Evolutionary conservation across 2,329 filamentous ascomycete genomes (phyloP).

Genomic region (Berkeleyomyces basicola): DNA sequence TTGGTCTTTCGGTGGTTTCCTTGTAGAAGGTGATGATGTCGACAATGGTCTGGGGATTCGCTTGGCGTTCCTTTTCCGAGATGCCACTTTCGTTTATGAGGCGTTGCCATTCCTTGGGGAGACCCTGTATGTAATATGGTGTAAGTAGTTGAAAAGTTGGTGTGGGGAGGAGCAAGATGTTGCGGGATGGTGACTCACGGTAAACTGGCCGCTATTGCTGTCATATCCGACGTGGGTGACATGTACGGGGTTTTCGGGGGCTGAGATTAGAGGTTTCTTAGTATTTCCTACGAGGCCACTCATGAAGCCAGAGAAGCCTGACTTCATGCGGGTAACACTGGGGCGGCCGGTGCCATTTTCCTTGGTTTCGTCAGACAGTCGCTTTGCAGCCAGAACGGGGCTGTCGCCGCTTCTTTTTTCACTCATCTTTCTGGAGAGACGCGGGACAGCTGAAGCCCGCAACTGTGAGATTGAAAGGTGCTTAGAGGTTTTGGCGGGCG

Average conservation of each 20-base stretch:
- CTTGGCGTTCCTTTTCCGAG: slow-evolving; percentile 84
- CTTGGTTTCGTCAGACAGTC: slow-evolving; percentile 58
- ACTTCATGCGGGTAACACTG: slow-evolving; percentile 59
- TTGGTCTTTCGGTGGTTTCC: slow-evolving; percentile 65
- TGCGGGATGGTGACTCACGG: slow-evolving; percentile 37
- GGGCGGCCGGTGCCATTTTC: slow-evolving; percentile 21
- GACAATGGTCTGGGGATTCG: slow-evolving; percentile 88
- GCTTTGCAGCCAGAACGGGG: slow-evolving; percentile 41
- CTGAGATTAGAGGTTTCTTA: slow-evolving; percentile 87
- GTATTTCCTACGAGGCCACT: slow-evolving; percentile 70
- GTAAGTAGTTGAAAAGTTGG: slow-evolving; percentile 14
- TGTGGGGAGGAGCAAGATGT: slow-evolving; percentile 10
- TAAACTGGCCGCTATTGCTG: slow-evolving; percentile 90
- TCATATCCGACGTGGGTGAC: slow-evolving; percentile 97
- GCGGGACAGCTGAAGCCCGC: slow-evolving; percentile 19
- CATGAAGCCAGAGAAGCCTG: slow-evolving; percentile 75
- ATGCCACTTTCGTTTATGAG: slow-evolving; percentile 92
- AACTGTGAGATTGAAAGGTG: slow-evolving; percentile 18
- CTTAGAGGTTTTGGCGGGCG: background rate
- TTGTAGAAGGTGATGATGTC: slow-evolving; percentile 96
- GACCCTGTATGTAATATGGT: slow-evolving; percentile 40
- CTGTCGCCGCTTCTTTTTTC: slow-evolving; percentile 28
- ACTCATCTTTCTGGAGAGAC: slow-evolving; percentile 37
- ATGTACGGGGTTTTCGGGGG: slow-evolving; percentile 92
- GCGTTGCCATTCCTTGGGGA: slow-evolving; percentile 96